phyloP scores from a whole-genome alignment of 2,329 filamentous ascomycete genomes.

The Cytospora mali region DNA sequence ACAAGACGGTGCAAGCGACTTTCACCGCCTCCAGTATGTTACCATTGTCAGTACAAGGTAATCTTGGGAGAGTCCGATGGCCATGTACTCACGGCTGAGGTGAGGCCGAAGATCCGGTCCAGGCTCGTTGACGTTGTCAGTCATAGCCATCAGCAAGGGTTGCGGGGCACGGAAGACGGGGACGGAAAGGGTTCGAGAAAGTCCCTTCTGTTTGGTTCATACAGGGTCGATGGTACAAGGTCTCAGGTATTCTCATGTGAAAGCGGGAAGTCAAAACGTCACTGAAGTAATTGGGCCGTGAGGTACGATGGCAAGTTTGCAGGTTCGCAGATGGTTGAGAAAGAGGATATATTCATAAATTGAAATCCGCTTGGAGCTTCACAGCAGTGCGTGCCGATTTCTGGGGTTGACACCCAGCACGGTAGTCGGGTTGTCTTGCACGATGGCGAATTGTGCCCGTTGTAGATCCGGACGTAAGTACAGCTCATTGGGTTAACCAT shows the following conservation, averaged over 20 bases:
- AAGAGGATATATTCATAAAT: not conserved
- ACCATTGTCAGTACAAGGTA: too few species aligned
- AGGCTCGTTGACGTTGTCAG: not conserved
- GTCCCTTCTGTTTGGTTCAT: not conserved
- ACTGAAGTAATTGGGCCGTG: not conserved
- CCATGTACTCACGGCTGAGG: constrained; percentile 15
- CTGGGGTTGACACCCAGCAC: not conserved
- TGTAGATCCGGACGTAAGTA: constrained; percentile 18
- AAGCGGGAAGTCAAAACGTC: not conserved
- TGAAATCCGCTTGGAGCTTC: not conserved
- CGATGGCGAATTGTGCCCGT: constrained; percentile 2
- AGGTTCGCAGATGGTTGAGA: not conserved
- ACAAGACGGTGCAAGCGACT: constrained; percentile 22
- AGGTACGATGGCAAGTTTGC: not conserved
- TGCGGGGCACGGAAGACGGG: not conserved
- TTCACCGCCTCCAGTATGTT: constrained; percentile 12
- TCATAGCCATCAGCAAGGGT: constrained; percentile 1
- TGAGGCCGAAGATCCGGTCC: not conserved
- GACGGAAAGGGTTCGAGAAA: not conserved
- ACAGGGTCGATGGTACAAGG: not conserved
- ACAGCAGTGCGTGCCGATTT: not conserved
- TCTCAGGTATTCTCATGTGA: not conserved
- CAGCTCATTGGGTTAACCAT: constrained; percentile 17
- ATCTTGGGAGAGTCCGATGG: not conserved
- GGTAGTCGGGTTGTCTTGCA: constrained; percentile 1